Base-by-base conservation (phyloP, 768 basidiomycete genomes). In the Leucocoprinus leucothites region DNA sequence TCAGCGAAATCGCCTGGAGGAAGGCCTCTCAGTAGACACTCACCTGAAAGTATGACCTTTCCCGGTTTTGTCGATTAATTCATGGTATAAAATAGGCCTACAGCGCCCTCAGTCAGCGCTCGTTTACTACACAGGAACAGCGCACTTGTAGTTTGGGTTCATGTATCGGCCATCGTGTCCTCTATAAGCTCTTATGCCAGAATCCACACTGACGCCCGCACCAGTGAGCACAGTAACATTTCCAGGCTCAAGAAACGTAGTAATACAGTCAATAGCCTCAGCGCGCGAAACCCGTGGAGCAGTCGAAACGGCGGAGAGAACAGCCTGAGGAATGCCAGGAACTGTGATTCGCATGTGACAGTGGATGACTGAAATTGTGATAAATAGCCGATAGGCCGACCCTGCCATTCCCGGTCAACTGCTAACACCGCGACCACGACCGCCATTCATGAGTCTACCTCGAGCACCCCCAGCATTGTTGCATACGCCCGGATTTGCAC, bases 171-270 rank as follows among this genome's bases (percentile, higher is more conserved):
- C 94, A 64, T 95, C 90, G 58, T 76, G 67, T 36, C 94, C 94
- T 55, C 94, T 76, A 70, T 98, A 97, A n/a, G 94, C 94, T 60
- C 92, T 78, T 57, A 98, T 96, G 43, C 96, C 96, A 24, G 89
- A 92, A 69, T 98, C 96, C 25, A 98, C 94, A 67, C 89, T 91
- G 60, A 97, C 91, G 6, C 96, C 96, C 0, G 96, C 96, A 2
- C 94, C 94, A 0, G 93, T 94, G 52, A 98, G 67, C 14, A 94
- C 72, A 0, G 86, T 72, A 46, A 83, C 82, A 67, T 83, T 86
- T n/a, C 92, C 91, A 3, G 76, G 71, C 0, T 76, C 70, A 18
- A 96, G 68, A 62, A 95, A 95, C 1, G 74, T 66, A 3, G 82
- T 72, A 52, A 91, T 78, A 50, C 81, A 80, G 26, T 85, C 74